Base-by-base conservation (phyloP, 2,329 filamentous ascomycete genomes). In the Arthrobotrys pseudoclavata region DNA sequence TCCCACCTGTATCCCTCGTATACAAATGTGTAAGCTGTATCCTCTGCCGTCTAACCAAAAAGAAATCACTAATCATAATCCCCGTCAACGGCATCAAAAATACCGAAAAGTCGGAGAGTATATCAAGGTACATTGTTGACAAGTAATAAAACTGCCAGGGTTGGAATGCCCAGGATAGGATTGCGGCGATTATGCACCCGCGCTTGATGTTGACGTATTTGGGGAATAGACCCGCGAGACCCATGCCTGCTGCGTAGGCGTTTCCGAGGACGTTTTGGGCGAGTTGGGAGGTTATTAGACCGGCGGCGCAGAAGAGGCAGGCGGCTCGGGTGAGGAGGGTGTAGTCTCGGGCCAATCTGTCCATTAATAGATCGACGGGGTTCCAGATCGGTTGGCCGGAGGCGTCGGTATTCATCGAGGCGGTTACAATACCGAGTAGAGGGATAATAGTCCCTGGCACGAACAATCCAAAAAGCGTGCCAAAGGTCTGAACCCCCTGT, bases 201-300 rank as follows among this genome's bases (percentile, higher is more conserved):
- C 88, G 85, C 3, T 87, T 83, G 71, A 89, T 89, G 81, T 88
- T 88, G 82, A 89, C 85, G 77, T 86, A 88, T 47, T 83, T 84
- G 0, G 87, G 87, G 71, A 85, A 86, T 0, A 88, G 81, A 0
- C 85, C 86, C 0, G 87, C 85, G 60, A 89, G 82, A 79, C 89
- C 88, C 84, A 89, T 88, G 4, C 87, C 88, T 1, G 85, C 84
- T 0, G 85, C 85, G 79, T 87, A 84, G 0, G 84, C 84, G 79
- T 88, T 88, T 64, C 86, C 83, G 45, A 86, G 83, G 9, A 84
- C 82, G 77, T 85, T 85, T 79, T 86, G 84, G 4, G 84, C 85
- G 22, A 87, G 82, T 79, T 86, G 85, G 10, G 83, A 85, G 0
- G 85, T 82, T 0, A 86, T 83, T 1, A 87, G 82, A 0, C 84